Conservation (phyloP, 768 basidiomycete genomes). For the Termitomyces sp. region DNA sequence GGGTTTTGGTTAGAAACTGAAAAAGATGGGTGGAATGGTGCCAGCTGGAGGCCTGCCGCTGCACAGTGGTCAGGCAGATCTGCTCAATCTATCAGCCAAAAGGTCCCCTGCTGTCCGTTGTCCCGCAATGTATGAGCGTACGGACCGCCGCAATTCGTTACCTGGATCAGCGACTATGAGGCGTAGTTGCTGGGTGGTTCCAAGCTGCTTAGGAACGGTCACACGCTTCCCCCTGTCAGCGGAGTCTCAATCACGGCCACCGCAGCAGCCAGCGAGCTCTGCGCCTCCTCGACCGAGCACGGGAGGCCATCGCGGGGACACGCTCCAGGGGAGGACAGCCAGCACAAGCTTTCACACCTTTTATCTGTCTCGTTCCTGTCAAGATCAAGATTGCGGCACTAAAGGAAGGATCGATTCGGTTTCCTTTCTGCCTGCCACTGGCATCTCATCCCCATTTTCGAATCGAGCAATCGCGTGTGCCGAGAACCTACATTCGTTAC, state of each 20-base stretch:
- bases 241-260: conserved; percentile 11
- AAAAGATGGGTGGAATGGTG: not conserved
- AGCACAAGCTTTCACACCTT: conserved; percentile 1
- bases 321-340: not conserved
- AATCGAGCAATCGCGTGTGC: conserved; percentile 10
- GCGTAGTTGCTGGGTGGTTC: conserved; percentile 8
- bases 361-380: conserved; percentile 5
- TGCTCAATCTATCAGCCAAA: not conserved
- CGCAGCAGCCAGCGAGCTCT: not conserved
- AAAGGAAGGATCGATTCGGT: conserved; percentile 12
- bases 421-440: conserved; percentile 7
- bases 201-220: conserved; percentile 11
- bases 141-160: not conserved
- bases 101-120: not conserved
- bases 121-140: not conserved
- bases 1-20: not conserved
- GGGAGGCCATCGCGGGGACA: not conserved
- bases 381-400: conserved; percentile 8
- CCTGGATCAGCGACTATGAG: conserved; percentile 5
- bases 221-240: conserved; percentile 12
- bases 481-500: conserved; percentile 3
- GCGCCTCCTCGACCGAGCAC: not conserved
- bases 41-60: conserved; percentile 6
- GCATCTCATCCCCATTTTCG: conserved; percentile 3
- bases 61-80: not conserved